These are phyloP conservation scores for Sanghuangporus sanghuang DNA, from an alignment of 1,284 basidiomycete species.

Conservation along the genomic window DNA sequence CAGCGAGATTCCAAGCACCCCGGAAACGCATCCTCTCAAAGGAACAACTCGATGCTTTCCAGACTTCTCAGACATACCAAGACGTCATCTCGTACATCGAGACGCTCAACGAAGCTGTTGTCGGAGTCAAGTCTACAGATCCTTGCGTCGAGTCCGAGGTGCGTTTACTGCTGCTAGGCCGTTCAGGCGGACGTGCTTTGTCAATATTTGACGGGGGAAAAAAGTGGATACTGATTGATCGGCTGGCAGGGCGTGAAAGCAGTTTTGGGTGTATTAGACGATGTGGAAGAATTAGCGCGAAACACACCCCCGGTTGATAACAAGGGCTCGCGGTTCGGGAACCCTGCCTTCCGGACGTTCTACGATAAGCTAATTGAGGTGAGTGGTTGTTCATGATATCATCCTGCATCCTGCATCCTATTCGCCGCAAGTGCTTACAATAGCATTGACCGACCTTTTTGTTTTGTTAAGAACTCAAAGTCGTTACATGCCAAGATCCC, in stretches of 20 bases:
- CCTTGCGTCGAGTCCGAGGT: slow-evolving; percentile 54
- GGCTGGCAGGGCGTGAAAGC: slow-evolving; percentile 52
- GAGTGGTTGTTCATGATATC: slow-evolving; percentile 20
- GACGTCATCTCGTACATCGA: slow-evolving; percentile 74
- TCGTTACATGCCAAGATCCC: slow-evolving; percentile 55
- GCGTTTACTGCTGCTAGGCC: slow-evolving; percentile 23
- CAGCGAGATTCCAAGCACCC: slow-evolving; percentile 27
- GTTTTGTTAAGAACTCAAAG: slow-evolving; percentile 34
- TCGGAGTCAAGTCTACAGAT: slow-evolving; percentile 76
- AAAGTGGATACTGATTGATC: not conserved
- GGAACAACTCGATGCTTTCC: slow-evolving; percentile 80
- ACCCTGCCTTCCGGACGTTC: slow-evolving; percentile 92
- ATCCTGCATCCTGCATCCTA: too few species aligned
- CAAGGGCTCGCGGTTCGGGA: slow-evolving; percentile 90
- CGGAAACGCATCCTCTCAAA: slow-evolving; percentile 78
- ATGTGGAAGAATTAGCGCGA: slow-evolving; percentile 62
- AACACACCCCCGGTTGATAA: slow-evolving; percentile 87
- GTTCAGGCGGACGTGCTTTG: slow-evolving; percentile 1
- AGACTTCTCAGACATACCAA: slow-evolving; percentile 66
- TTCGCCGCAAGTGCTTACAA: not conserved
- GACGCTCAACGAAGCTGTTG: slow-evolving; percentile 70
- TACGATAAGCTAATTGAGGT: slow-evolving; percentile 80
- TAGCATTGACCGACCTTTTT: not conserved
- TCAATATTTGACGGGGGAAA: not conserved
- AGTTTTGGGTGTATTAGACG: slow-evolving; percentile 60